Evolutionary conservation across 2,329 filamentous ascomycete species (phyloP).

Genomic region (Eurotiales sp.): DNA sequence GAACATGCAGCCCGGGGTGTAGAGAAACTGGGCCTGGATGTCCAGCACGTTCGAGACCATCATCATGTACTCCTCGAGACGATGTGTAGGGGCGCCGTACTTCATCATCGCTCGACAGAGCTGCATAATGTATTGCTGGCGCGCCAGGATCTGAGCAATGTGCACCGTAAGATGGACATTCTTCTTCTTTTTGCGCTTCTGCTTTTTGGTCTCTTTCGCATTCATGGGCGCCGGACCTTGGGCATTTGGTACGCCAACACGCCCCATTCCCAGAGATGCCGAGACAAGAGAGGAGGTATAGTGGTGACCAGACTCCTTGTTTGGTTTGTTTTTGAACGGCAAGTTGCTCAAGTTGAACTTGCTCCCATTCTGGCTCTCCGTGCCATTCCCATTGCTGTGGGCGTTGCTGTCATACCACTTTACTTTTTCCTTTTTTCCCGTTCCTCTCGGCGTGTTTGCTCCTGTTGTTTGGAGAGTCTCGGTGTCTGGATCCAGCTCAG

Average conservation of each 20-base stretch:
- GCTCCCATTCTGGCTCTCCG: not conserved
- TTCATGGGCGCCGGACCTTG: not conserved
- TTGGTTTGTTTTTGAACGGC: not conserved
- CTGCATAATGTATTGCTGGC: constrained; percentile 79
- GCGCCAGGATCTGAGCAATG: constrained; percentile 67
- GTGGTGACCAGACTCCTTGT: not conserved
- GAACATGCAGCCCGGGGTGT: constrained; percentile 91
- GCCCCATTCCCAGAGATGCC: constrained; percentile 25
- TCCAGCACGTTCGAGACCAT: constrained; percentile 86
- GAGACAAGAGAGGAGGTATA: constrained; percentile 25
- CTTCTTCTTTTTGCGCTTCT: constrained; percentile 1
- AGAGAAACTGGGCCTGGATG: constrained; percentile 86
- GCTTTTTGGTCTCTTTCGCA: constrained; percentile 1
- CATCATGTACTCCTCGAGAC: constrained; percentile 83
- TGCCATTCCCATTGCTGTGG: not conserved
- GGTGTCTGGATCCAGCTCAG: constrained; percentile 18
- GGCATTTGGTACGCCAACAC: constrained; percentile 17
- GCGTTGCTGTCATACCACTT: constrained; percentile 32
- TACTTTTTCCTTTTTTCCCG: constrained; percentile 21
- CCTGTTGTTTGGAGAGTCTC: constrained; percentile 15
- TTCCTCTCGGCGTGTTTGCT: constrained; percentile 6
- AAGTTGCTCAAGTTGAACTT: not conserved
- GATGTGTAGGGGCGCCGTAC: constrained; percentile 88
- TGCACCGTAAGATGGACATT: constrained; percentile 48
- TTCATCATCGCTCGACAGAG: constrained; percentile 85